Evolutionary conservation across 306 rosid genomes (phyloP).

Genomic region (Glycine soja): DNA sequence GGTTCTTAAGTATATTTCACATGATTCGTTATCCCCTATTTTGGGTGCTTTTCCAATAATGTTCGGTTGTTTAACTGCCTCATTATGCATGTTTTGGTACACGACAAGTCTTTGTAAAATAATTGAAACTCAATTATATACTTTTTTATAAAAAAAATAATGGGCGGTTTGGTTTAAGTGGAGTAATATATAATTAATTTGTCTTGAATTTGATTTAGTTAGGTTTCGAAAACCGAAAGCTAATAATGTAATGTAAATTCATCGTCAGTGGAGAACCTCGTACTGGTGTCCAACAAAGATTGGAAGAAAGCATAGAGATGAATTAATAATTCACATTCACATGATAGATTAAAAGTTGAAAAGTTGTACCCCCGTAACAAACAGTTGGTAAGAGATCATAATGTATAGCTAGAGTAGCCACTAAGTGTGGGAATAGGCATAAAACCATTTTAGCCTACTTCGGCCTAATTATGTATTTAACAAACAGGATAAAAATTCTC

Average conservation of each 20-base stretch:
- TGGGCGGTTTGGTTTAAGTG: neutral
- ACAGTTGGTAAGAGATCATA: neutral
- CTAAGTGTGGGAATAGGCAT: neutral
- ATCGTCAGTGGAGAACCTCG: neutral
- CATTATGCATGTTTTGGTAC: neutral
- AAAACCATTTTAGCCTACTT: neutral
- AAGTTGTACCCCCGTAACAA: neutral
- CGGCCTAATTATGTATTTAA: neutral
- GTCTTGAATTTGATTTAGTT: neutral
- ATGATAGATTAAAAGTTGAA: neutral
- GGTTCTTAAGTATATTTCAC: neutral
- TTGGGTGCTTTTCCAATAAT: slow-evolving; percentile 12
- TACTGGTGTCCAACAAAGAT: neutral
- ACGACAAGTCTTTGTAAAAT: neutral
- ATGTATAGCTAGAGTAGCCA: neutral
- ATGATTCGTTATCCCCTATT: neutral
- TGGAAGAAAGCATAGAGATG: neutral
- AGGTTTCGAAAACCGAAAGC: slow-evolving; percentile 22
- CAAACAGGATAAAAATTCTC: no score
- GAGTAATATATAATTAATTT: slow-evolving; percentile 2
- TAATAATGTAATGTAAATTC: neutral
- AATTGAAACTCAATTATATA: neutral
- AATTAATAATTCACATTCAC: neutral
- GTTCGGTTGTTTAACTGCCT: neutral
- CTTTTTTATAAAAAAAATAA: neutral